These are phyloP conservation scores for Fusarium setosum DNA, from an alignment of 2,329 filamentous ascomycete genomes.

Conservation along the genomic window DNA sequence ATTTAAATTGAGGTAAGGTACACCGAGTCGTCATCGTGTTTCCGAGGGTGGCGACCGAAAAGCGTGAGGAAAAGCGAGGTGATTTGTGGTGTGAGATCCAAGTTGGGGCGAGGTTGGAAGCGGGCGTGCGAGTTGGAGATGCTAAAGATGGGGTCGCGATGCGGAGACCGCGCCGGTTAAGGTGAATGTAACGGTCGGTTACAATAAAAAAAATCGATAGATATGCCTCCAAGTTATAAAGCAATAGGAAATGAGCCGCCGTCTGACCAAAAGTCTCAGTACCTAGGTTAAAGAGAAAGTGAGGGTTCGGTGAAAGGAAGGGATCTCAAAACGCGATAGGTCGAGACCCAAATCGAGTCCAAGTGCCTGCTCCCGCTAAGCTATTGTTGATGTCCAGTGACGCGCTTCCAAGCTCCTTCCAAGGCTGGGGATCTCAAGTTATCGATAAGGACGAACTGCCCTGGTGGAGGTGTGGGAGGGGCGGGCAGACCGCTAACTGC, in stretches of 20 bases:
- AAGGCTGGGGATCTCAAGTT: constrained; percentile 15
- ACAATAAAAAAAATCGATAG: no score
- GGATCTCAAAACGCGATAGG: constrained; percentile 17
- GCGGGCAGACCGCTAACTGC: constrained; percentile 22
- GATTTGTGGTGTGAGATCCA: constrained; percentile 33
- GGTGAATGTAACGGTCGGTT: neutral
- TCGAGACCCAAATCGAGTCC: neutral
- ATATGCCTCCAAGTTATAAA: no score
- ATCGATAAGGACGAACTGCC: constrained; percentile 17
- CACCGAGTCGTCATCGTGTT: constrained; percentile 35
- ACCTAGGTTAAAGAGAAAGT: neutral
- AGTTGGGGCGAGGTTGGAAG: constrained; percentile 30
- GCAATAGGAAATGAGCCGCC: no score
- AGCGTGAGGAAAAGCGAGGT: neutral
- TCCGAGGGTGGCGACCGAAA: neutral
- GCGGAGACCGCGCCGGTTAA: constrained; percentile 17
- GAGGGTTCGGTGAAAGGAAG: neutral
- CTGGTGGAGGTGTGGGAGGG: constrained; percentile 1
- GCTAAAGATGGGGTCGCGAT: constrained; percentile 30
- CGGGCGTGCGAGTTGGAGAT: constrained; percentile 26
- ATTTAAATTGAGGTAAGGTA: constrained; percentile 5
- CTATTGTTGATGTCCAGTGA: constrained; percentile 18
- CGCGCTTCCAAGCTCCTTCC: constrained; percentile 25
- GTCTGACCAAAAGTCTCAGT: no score
- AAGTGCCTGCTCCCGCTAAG: constrained; percentile 13